Evolutionary conservation across 805 yeast species (phyloP), one percentile per base, ranked within the genome.

Genomic region (Candida awuae): DNA sequence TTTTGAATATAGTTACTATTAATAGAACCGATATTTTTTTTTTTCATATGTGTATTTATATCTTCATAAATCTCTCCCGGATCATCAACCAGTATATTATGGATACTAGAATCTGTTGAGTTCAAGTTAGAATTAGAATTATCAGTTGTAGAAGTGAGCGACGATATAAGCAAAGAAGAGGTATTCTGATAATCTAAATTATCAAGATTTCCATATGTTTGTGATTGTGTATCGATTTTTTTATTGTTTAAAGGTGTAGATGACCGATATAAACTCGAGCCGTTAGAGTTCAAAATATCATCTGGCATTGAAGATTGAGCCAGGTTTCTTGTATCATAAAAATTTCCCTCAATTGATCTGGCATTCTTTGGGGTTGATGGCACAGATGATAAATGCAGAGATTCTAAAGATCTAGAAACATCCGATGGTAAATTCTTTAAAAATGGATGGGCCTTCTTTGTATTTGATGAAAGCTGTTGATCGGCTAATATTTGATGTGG

Each of bases 401-500:
- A 30, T 22, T 44, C 47, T 9, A 38, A 20, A 12, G 47, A 41
- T 30, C 31, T 41, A 2, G 44, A 34, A 7, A 45, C 15, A 16
- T 32, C 33, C 4, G 38, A 9, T 4, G 49, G 49, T 30, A 46
- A 35, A 3, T 43, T 46, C 8, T 28, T 35, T n/a, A 45, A 22
- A 27, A 32, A 45, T 1, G 49, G 49, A 20, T 45, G 49, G 14
- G 37, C 15, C 26, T 26, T 31, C n/a, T 17, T 32, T 4, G 29
- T 19, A 8, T 21, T 35, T 25, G 43, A 27, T 4, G 19, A 20
- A 12, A 31, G 13, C 4, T 35, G 31, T 8, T 36, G 43, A 3
- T 28, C 32, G 2, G 43, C 40, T 8, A 36, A 15, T 3, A 37
- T 29, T 19, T 37, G 41, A 25, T 37, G 44, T 18, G 48, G 33